These are phyloP conservation scores for Plenodomus tracheiphilus DNA, from an alignment of 2,329 filamentous ascomycete genomes.

Conservation along the genomic window DNA sequence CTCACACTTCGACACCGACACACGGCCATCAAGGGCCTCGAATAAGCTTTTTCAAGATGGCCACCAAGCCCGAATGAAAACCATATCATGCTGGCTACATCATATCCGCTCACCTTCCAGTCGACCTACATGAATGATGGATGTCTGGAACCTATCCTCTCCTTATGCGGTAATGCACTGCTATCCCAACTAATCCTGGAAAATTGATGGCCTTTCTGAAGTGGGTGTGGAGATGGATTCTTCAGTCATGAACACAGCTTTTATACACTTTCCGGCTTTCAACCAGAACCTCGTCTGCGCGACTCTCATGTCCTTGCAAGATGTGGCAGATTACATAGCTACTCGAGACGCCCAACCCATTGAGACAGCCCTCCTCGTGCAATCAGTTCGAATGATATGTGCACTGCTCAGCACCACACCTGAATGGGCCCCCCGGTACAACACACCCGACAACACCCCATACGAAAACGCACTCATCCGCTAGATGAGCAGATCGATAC, in stretches of 20 bases:
- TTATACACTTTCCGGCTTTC: constrained; percentile 11
- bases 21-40: constrained; percentile 24
- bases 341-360: constrained; percentile 4
- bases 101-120: constrained; percentile 24
- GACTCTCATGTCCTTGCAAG: constrained; percentile 14
- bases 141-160: constrained; percentile 23
- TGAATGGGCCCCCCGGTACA: too few relatives aligned
- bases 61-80: constrained; percentile 20
- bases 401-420: constrained; percentile 6
- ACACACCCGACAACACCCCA: too few relatives aligned
- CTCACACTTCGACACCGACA: constrained; percentile 23
- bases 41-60: constrained; percentile 25
- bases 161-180: constrained; percentile 22
- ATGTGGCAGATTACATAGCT: constrained; percentile 5
- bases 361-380: constrained; percentile 16
- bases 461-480: too few relatives aligned
- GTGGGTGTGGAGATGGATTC: constrained; percentile 9
- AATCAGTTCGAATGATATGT: constrained; percentile 13
- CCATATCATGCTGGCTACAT: constrained; percentile 28
- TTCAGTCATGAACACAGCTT: constrained; percentile 7
- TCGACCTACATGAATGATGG: too few relatives aligned
- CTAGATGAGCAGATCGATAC: too few relatives aligned
- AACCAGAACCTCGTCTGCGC: constrained; percentile 13
- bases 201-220: constrained; percentile 15
- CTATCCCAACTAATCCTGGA: constrained; percentile 20